Conservation (phyloP, 208 protist species). For the Sergeia podlipaevii region DNA sequence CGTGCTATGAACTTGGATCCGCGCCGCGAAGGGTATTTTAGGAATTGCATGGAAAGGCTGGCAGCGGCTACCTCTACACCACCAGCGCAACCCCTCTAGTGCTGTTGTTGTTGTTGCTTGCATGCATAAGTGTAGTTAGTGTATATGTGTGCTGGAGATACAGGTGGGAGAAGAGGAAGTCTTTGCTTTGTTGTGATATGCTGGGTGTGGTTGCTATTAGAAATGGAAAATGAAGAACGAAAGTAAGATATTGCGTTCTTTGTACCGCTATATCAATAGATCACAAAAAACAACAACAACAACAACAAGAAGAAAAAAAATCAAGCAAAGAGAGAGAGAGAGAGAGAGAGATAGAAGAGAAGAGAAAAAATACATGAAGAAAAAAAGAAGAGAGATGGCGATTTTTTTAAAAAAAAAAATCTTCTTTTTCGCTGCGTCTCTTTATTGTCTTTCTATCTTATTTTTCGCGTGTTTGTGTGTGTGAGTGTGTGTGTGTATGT, state of each 20-base stretch:
- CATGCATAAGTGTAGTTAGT: background rate
- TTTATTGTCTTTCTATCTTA: constrained; percentile 17
- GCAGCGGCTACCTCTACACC: constrained; percentile 12
- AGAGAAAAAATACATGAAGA: too few relatives aligned
- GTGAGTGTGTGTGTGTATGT: constrained; percentile 4
- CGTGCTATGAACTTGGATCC: constrained; percentile 75
- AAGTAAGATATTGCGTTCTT: constrained; percentile 4
- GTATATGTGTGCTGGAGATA: background rate
- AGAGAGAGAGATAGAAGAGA: too few relatives aligned
- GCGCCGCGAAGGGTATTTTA: constrained; percentile 55
- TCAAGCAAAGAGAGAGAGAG: too few relatives aligned
- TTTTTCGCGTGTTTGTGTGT: constrained; percentile 5
- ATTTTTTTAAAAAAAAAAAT: too few relatives aligned
- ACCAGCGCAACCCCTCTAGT: background rate
- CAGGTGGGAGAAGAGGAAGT: too few relatives aligned
- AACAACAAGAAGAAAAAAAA: too few relatives aligned
- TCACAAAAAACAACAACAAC: too few relatives aligned
- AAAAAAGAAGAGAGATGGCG: too few relatives aligned
- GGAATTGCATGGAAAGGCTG: constrained; percentile 63
- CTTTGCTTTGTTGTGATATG: too few relatives aligned
- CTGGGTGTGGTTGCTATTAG: too few relatives aligned
- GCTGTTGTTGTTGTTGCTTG: background rate
- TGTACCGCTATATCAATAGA: too few relatives aligned
- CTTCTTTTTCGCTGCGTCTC: background rate
- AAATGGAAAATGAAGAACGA: constrained; percentile 3